Evolutionary conservation across 148 eudicot species (phyloP).

Genomic region (Polygonum aviculare): DNA sequence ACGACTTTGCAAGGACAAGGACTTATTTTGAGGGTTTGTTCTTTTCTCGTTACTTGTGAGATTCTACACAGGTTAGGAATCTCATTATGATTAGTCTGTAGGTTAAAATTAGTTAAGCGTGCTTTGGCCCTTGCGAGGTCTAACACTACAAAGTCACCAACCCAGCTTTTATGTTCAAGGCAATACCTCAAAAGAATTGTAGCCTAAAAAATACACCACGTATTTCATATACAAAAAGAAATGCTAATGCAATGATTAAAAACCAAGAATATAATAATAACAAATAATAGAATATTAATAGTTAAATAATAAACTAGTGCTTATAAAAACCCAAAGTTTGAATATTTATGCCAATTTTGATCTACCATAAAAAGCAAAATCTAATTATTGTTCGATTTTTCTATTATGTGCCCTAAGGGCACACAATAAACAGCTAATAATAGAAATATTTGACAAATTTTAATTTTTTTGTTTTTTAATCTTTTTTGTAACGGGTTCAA

Average conservation of each 20-base stretch:
- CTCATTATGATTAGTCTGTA: background rate
- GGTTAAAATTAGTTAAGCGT: background rate
- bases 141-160: background rate
- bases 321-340: background rate
- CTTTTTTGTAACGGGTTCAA: no score
- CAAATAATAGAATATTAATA: no score
- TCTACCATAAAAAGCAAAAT: background rate
- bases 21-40: background rate
- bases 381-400: background rate
- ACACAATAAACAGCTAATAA: no score
- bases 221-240: background rate
- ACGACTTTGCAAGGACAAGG: background rate
- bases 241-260: background rate
- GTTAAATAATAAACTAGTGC: no score
- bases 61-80: background rate
- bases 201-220: background rate
- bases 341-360: background rate
- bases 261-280: background rate
- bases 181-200: background rate
- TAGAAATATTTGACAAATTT: no score
- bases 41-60: slow-evolving; percentile 5
- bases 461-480: no score
- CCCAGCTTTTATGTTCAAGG: background rate
- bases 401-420: no score
- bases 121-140: slow-evolving; percentile 3